Evolutionary conservation across 306 rosid species (phyloP).

Genomic region (Ormosia emarginata): DNA sequence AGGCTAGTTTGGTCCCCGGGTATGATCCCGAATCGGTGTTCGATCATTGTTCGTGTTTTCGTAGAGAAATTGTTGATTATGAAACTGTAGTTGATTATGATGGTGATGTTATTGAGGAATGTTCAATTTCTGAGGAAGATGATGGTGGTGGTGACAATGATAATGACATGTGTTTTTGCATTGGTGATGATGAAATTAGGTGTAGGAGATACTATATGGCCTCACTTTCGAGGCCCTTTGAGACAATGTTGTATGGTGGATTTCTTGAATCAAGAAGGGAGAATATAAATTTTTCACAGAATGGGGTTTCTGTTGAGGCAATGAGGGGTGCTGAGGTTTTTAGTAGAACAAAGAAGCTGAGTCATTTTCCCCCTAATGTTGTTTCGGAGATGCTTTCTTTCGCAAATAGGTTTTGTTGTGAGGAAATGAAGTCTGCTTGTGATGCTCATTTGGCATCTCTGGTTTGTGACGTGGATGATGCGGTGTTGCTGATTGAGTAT

Average conservation of each 20-base stretch:
- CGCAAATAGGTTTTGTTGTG: conserved; percentile 74
- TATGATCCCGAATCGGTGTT: conserved; percentile 60
- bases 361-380: conserved; percentile 31
- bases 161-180: conserved; percentile 46
- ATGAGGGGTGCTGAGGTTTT: conserved; percentile 64
- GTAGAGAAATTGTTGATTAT: neutral
- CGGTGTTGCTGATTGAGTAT: conserved; percentile 59
- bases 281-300: conserved; percentile 64
- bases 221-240: conserved; percentile 59
- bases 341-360: conserved; percentile 64
- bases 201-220: conserved; percentile 60
- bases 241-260: conserved; percentile 74
- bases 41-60: conserved; percentile 37
- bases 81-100: neutral
- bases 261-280: conserved; percentile 62
- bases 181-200: conserved; percentile 64
- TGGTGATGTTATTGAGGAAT: conserved; percentile 25
- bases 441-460: conserved; percentile 67
- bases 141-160: conserved; percentile 24
- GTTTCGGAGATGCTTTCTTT: conserved; percentile 69
- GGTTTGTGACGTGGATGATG: conserved; percentile 62
- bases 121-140: conserved; percentile 61
- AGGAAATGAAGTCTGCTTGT: conserved; percentile 72
- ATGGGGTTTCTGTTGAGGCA: conserved; percentile 57
- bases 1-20: conserved; percentile 54